Evolutionary conservation across 805 yeast species (phyloP).

Genomic region (Candida alai): DNA sequence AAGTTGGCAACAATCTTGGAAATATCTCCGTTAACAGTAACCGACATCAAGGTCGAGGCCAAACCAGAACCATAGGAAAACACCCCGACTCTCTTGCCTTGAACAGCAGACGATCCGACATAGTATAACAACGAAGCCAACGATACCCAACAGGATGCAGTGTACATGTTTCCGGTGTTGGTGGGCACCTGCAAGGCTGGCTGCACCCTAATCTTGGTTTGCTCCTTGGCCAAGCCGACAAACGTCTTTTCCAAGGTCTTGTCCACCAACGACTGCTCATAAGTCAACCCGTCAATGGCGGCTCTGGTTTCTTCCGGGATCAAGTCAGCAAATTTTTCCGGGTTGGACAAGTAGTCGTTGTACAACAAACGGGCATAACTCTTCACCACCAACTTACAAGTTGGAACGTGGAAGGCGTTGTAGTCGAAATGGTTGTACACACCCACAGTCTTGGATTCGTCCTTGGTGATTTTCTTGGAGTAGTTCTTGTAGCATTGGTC

Average conservation of each 20-base stretch:
- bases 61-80: slow-evolving; percentile 98
- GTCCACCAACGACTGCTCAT: slow-evolving; percentile 77
- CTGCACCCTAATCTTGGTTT: slow-evolving; percentile 61
- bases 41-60: slow-evolving; percentile 85
- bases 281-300: slow-evolving; percentile 51
- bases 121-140: slow-evolving; percentile 75
- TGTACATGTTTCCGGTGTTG: slow-evolving; percentile 97
- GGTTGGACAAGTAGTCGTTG: slow-evolving; percentile 79
- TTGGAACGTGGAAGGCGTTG: slow-evolving; percentile 97
- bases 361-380: slow-evolving; percentile 88
- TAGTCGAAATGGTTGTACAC: slow-evolving; percentile 74
- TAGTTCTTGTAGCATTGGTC: slow-evolving; percentile 83
- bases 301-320: slow-evolving; percentile 49
- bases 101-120: slow-evolving; percentile 70
- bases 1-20: slow-evolving; percentile 59
- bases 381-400: slow-evolving; percentile 91
- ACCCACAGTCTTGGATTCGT: slow-evolving; percentile 52
- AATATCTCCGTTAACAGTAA: slow-evolving; percentile 77
- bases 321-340: slow-evolving; percentile 46
- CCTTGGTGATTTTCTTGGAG: slow-evolving; percentile 62
- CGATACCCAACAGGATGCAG: slow-evolving; percentile 88
- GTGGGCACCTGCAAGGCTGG: slow-evolving; percentile 88
- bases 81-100: slow-evolving; percentile 80
- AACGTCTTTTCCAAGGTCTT: slow-evolving; percentile 81
- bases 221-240: slow-evolving; percentile 69